A percentile compares a stretch with the other conserved stretches of the same genome.
Evolutionary conservation across 2,329 filamentous ascomycete species (phyloP).

Genomic region (Cercospora berteroae): DNA sequence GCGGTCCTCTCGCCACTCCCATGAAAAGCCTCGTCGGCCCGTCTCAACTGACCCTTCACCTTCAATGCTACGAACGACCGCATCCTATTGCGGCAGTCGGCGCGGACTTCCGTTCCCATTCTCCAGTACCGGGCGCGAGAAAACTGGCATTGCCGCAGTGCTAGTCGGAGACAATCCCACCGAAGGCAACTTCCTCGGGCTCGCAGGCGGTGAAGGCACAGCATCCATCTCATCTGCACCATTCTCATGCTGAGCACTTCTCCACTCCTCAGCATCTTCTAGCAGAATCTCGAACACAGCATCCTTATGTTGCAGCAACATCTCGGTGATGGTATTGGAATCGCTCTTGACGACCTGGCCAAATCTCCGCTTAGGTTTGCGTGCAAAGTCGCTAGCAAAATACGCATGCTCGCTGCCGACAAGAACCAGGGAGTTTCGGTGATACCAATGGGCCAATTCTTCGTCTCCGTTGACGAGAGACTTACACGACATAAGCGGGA

Average conservation of each 20-base stretch:
- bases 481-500: constrained; percentile 72
- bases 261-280: constrained; percentile 42
- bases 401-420: constrained; percentile 72
- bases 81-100: constrained; percentile 6
- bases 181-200: constrained; percentile 3
- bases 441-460: constrained; percentile 80
- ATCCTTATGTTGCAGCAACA: constrained; percentile 54
- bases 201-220: neutral
- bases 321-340: constrained; percentile 52
- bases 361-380: constrained; percentile 58
- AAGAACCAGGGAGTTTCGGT: constrained; percentile 73
- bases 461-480: constrained; percentile 56
- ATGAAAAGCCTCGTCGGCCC: neutral
- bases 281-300: constrained; percentile 51
- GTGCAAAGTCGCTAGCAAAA: constrained; percentile 63
- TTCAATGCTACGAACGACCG: neutral
- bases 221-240: constrained; percentile 4
- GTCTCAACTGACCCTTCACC: neutral
- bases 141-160: neutral
- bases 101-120: constrained; percentile 2
- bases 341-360: constrained; percentile 52
- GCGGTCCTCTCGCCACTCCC: neutral
- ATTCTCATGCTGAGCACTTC: neutral
- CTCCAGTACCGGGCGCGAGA: neutral
- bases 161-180: neutral